Evolutionary conservation across 148 eudicot species (phyloP), one percentile per base, ranked within the genome.

Genomic region (Silene uniflora): DNA sequence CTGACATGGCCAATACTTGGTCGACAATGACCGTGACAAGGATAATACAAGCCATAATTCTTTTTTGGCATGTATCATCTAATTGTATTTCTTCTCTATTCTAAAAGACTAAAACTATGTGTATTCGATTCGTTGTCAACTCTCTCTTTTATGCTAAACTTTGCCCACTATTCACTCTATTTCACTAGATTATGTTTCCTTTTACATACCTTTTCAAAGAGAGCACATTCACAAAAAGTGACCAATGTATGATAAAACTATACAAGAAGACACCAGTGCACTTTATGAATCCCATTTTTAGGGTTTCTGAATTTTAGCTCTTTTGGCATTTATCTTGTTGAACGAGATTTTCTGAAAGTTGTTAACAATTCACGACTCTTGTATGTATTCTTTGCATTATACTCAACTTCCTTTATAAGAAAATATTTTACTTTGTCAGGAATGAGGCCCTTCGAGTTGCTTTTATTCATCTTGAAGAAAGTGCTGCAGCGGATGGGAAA

Each of bases 361-460:
- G 29, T 25, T 18, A 60, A n/a, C 18, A 62, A 49, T 49, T 49
- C 3, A 16, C 3, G 13, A 49, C 55, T 25, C 22, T 24, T 22
- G 42, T 56, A 10, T 24, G 58, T 59, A 22, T 55, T 58, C 62
- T 79, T 18, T 39, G 25, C 23, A 9, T 23, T 27, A 73, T 2
- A 21, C 16, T 79, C 47, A 39, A 11, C 56, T 52, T 52, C 56
- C 56, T 17, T 32, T 12, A 18, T 29, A 59, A 59, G 14, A 55
- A 22, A 39, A 62, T 17, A 61, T 54, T 35, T 78, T 49, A 69
- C 32, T 19, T 80, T 52, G 65, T 72, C 76, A 94, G 98, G 88
- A 95, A 95, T 82, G 99, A 95, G 84, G 99, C 99, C 68, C 96
- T 95, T 79, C 91, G 99, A 61, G 99, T 95, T 85, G 99, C 99